Conservation (phyloP, 106 monocot genomes). For the Iris macrosiphon region DNA sequence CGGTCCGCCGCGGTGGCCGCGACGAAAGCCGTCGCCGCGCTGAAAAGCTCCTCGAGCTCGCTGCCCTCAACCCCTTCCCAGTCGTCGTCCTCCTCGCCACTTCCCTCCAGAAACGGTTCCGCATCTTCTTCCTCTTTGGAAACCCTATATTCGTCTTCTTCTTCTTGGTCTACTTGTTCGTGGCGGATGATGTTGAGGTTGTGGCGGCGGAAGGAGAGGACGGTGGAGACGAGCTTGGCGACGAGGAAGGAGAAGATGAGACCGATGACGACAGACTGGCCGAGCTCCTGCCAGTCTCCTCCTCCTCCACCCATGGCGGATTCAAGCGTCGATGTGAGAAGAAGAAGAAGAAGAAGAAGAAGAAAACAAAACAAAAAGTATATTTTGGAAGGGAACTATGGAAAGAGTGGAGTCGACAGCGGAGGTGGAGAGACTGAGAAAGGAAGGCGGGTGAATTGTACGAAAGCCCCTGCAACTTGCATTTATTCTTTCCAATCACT, state of each 20-base stretch:
- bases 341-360: too few species aligned
- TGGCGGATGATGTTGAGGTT: slow-evolving; percentile 62
- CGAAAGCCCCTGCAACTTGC: too few species aligned
- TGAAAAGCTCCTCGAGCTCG: slow-evolving; percentile 89
- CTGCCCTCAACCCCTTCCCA: slow-evolving; percentile 99
- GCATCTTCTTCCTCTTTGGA: slow-evolving; percentile 1
- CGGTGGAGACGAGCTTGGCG: slow-evolving; percentile 95
- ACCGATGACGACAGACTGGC: slow-evolving; percentile 64
- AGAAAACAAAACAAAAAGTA: too few species aligned
- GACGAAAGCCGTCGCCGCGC: slow-evolving; percentile 84
- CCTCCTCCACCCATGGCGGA: too few species aligned
- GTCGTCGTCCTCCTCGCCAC: slow-evolving; percentile 37
- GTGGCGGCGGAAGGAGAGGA: slow-evolving; percentile 69
- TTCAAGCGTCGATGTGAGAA: too few species aligned
- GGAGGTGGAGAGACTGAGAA: too few species aligned
- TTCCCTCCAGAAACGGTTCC: neutral
- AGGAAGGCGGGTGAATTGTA: too few species aligned
- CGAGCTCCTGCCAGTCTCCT: slow-evolving; percentile 95
- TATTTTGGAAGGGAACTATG: too few species aligned
- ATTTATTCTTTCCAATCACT: too few species aligned
- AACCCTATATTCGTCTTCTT: neutral
- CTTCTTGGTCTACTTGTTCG: neutral
- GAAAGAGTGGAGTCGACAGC: too few species aligned
- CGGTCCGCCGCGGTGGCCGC: slow-evolving; percentile 78
- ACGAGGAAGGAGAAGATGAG: slow-evolving; percentile 86